These are phyloP conservation scores for Ophiosphaerella herpotricha DNA, from an alignment of 2,329 filamentous ascomycete species.

Conservation along the genomic window DNA sequence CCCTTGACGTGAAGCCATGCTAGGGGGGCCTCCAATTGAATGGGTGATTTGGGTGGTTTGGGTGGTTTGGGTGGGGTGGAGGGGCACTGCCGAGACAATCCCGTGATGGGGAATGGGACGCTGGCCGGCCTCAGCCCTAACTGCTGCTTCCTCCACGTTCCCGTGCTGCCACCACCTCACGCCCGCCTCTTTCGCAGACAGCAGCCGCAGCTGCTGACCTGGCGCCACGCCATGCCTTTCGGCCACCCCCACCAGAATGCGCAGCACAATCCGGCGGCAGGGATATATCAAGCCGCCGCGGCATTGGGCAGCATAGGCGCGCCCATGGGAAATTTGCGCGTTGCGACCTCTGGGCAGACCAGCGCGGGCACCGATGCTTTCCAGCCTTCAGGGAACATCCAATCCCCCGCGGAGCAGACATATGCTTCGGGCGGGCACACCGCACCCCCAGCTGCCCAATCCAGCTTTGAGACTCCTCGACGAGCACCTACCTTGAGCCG, in stretches of 20 bases:
- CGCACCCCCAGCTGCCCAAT: constrained; percentile 44
- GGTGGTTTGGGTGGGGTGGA: constrained; percentile 9
- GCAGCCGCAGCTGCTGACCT: constrained; percentile 11
- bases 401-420: constrained; percentile 13
- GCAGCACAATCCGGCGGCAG: constrained; percentile 45
- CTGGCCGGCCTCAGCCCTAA: background rate
- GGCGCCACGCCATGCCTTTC: constrained; percentile 43
- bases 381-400: constrained; percentile 38
- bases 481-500: constrained; percentile 49
- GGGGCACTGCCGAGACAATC: constrained; percentile 13
- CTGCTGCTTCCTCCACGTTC: constrained; percentile 2
- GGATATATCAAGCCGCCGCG: constrained; percentile 53
- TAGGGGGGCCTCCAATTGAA: background rate
- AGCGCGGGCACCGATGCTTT: constrained; percentile 52
- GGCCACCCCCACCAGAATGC: constrained; percentile 41
- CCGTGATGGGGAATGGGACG: background rate
- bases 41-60: constrained; percentile 3
- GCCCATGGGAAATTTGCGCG: constrained; percentile 48
- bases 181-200: constrained; percentile 1
- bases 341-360: constrained; percentile 48
- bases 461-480: constrained; percentile 58
- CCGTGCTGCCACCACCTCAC: constrained; percentile 14
- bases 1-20: background rate
- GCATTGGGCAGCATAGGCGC: constrained; percentile 54
- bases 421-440: constrained; percentile 19